These are phyloP conservation scores for Fraxinus ornus DNA, from an alignment of 305 asterid genomes.

Conservation along the genomic window DNA sequence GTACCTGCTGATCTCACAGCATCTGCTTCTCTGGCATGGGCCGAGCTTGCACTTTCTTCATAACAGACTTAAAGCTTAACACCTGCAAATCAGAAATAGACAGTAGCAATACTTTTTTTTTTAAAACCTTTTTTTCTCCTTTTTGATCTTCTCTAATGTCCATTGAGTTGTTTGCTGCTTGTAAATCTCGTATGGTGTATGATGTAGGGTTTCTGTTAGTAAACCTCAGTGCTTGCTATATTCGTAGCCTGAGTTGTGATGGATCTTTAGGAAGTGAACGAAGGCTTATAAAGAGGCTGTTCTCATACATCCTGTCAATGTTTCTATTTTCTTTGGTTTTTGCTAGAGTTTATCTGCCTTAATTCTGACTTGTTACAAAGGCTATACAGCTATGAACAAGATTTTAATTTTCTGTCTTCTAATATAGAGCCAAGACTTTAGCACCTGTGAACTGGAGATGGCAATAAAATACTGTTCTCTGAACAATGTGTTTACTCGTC, in stretches of 20 bases:
- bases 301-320: background rate
- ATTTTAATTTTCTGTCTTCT: background rate
- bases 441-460: background rate
- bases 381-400: background rate
- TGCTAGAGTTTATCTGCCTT: background rate
- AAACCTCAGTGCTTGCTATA: slow-evolving; percentile 34
- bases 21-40: slow-evolving; percentile 80
- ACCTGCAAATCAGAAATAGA: slow-evolving; percentile 33
- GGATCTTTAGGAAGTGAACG: slow-evolving; percentile 23
- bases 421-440: background rate
- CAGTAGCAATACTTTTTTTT: slow-evolving; percentile 11
- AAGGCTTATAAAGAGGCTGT: background rate
- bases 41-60: slow-evolving; percentile 78
- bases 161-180: slow-evolving; percentile 10
- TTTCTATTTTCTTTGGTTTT: background rate
- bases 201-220: slow-evolving; percentile 16
- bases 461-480: background rate
- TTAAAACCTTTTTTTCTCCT: background rate
- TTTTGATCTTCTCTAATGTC: slow-evolving; percentile 11
- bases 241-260: slow-evolving; percentile 9
- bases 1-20: slow-evolving; percentile 65
- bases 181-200: slow-evolving; percentile 34
- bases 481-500: background rate
- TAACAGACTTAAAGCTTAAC: slow-evolving; percentile 40
- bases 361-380: background rate